Percentiles rank a stretch among this genome's conserved stretches.
phyloP scores from a whole-genome alignment of 2,329 filamentous ascomycete species.

The Claviceps africana region DNA sequence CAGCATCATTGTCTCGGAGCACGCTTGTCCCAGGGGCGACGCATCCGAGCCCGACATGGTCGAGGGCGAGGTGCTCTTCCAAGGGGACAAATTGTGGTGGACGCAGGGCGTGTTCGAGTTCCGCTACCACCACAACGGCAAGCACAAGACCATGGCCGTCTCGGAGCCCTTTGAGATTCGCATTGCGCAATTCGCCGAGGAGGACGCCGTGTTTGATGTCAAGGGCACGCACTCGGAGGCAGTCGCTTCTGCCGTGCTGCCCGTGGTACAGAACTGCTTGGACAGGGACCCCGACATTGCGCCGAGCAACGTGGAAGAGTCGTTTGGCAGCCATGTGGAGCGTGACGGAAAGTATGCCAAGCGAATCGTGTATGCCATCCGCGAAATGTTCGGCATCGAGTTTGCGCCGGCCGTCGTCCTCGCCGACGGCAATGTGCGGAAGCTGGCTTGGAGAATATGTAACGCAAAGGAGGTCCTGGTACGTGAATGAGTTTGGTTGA shows the following conservation, averaged over 20 bases:
- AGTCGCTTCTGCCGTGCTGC: conserved; percentile 65
- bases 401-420: conserved; percentile 86
- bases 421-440: conserved; percentile 79
- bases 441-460: conserved; percentile 85
- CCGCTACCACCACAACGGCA: conserved; percentile 86
- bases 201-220: conserved; percentile 49
- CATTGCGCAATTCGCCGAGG: conserved; percentile 65
- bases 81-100: conserved; percentile 94
- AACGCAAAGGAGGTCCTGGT: conserved; percentile 93
- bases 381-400: conserved; percentile 94
- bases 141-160: conserved; percentile 86
- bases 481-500: too few species aligned
- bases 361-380: conserved; percentile 83
- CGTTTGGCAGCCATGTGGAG: conserved; percentile 75
- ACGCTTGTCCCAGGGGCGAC: conserved; percentile 37
- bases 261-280: conserved; percentile 80
- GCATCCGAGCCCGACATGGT: conserved; percentile 45
- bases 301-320: conserved; percentile 62
- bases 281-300: conserved; percentile 86
- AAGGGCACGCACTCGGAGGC: conserved; percentile 50
- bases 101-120: conserved; percentile 93
- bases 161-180: conserved; percentile 86
- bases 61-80: conserved; percentile 72
- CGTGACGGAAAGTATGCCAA: conserved; percentile 79
- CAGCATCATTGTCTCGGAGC: conserved; percentile 60